A percentile compares a stretch with the other conserved stretches of the same genome.
Evolutionary conservation across 139 green algal species (phyloP).

Genomic region (Coccomyxa sp.): DNA sequence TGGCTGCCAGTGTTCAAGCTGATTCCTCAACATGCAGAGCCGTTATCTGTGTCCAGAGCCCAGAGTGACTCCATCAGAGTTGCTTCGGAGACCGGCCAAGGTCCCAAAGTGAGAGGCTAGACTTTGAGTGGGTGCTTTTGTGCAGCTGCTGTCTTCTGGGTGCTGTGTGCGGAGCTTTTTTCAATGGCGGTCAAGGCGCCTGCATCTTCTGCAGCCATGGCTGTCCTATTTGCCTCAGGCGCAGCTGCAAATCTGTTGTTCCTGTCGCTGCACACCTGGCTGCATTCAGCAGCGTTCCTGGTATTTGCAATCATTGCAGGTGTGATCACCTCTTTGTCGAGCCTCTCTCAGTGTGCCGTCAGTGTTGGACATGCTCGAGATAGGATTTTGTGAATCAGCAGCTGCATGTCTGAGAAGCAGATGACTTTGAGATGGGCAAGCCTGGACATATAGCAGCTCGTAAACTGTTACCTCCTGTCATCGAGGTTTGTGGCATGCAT

Average conservation of each 20-base stretch:
- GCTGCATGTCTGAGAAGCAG: neutral
- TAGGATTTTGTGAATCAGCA: neutral
- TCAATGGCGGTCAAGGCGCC: constrained; percentile 61
- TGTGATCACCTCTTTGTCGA: neutral
- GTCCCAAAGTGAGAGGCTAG: too few relatives aligned
- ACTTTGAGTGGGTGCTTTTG: too few relatives aligned
- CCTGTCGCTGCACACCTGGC: constrained; percentile 40
- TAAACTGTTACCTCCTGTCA: too few relatives aligned
- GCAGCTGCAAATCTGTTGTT: constrained; percentile 67
- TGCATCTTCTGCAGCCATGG: constrained; percentile 49
- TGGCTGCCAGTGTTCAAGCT: too few relatives aligned
- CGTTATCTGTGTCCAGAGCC: too few relatives aligned
- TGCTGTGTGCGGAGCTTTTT: constrained; percentile 76
- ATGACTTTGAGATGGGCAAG: neutral
- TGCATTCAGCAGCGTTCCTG: constrained; percentile 46
- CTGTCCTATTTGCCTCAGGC: constrained; percentile 61
- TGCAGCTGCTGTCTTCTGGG: constrained; percentile 71
- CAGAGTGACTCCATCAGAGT: too few relatives aligned
- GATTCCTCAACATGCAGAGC: too few relatives aligned
- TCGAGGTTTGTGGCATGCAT: constrained; percentile 12
- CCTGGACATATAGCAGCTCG: too few relatives aligned
- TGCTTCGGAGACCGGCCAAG: too few relatives aligned
- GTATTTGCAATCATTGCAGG: constrained; percentile 49
- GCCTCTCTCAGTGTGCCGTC: too few relatives aligned
- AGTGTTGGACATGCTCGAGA: too few relatives aligned